Evolutionary conservation across 805 yeast genomes (phyloP), one percentile per base, ranked within the genome.

Genomic region (Spathaspora girioi): DNA sequence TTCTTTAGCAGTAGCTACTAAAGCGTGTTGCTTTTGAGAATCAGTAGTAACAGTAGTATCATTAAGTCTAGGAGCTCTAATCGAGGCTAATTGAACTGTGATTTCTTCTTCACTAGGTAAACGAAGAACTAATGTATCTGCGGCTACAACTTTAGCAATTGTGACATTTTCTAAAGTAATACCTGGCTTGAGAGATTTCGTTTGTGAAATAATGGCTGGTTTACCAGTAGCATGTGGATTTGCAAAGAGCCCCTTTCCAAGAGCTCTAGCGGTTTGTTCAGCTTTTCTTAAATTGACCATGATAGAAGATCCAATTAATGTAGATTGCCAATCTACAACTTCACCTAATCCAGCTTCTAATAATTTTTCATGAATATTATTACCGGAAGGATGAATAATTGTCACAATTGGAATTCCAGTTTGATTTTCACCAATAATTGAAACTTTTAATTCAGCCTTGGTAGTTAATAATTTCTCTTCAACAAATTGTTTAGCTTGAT

Each of bases 251-350:
- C 86, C 85, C 55, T 77, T 76, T 17, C 81, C 85, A 23, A 75
- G 68, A 11, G 76, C 77, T 59, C 78, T 83, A 14, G 93, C 94
- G 1, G 73, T 62, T 54, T 76, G 80, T 64, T 88, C 96, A 26
- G 84, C 81, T 52, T 74, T 78, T 61, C 96, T 80, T 50, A 87
- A 75, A 35, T 64, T 62, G 1, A 77, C 58, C 91, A 89, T 87
- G 20, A 73, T 71, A 43, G 75, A 68, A 10, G 90, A 70, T 5
- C 96, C 96, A 51, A 89, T 71, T 42, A 82, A 59, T 12, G 79
- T 62, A 1, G 90, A 81, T 64, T 90, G 96, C 90, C 93, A 85
- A 64, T 89, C 96, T 23, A 83, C 80, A 46, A 89, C 82, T 56
- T 82, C 84, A 11, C 86, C 96, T 29, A 85, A 74, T 10, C 97